A percentile compares a stretch with the other conserved stretches of the same genome.
Conservation (phyloP, 176 grass and related monocot species). For the Hyparrhenia diplandra region DNA sequence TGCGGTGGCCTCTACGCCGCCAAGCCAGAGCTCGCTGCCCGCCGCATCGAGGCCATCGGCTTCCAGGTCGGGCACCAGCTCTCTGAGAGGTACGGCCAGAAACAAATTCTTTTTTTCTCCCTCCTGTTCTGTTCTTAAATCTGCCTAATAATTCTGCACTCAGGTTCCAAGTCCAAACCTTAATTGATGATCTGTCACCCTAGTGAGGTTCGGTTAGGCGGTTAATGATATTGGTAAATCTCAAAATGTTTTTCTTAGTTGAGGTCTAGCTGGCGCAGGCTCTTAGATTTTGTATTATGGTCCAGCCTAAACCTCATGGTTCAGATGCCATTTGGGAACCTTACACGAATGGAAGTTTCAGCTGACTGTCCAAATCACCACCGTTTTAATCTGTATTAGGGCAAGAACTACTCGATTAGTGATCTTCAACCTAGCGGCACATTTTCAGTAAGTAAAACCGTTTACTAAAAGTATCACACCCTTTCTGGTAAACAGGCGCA, state of each 20-base stretch:
- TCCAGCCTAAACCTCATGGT: background rate
- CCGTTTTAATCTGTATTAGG: background rate
- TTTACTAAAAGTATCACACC: too few relatives aligned
- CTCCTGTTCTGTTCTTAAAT: background rate
- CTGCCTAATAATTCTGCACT: background rate
- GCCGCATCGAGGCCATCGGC: slow-evolving; percentile 92
- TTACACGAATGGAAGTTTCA: background rate
- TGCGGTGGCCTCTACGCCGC: slow-evolving; percentile 70
- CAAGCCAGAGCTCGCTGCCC: slow-evolving; percentile 86
- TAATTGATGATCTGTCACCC: background rate
- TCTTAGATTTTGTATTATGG: background rate
- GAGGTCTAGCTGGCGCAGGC: background rate
- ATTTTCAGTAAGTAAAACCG: background rate
- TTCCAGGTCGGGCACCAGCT: slow-evolving; percentile 97
- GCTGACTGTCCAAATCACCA: background rate
- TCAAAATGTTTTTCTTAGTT: background rate
- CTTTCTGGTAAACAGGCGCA: background rate
- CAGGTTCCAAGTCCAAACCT: background rate
- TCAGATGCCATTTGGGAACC: background rate
- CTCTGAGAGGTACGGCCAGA: slow-evolving; percentile 56
- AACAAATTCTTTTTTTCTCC: background rate
- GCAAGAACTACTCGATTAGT: background rate
- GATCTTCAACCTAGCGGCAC: background rate
- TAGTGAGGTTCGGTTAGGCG: background rate
- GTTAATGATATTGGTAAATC: background rate